Conservation (phyloP, 2,329 filamentous ascomycete species). For the Nigrograna mackinnonii region DNA sequence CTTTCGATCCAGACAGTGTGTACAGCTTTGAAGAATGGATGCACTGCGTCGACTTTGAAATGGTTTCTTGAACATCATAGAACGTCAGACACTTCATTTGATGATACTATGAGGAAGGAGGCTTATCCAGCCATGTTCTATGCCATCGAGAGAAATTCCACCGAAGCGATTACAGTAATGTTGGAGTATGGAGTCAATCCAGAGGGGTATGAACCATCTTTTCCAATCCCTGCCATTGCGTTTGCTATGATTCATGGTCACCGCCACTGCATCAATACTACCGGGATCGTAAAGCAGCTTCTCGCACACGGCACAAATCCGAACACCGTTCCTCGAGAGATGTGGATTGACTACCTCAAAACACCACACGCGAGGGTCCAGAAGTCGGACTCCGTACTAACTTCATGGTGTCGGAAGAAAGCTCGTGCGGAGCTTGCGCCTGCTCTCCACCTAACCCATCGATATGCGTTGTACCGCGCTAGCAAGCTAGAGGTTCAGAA, state of each 20-base stretch:
- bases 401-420: not conserved
- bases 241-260: constrained; percentile 3
- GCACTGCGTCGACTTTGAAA: not conserved
- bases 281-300: not conserved
- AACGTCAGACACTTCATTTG: not conserved
- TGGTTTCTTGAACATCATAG: not conserved
- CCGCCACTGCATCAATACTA: constrained; percentile 1
- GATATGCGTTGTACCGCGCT: not conserved
- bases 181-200: not conserved
- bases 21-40: not conserved
- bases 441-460: constrained; percentile 1
- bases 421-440: not conserved
- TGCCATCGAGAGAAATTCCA: constrained; percentile 1
- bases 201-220: not conserved
- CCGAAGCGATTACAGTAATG: not conserved
- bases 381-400: not conserved
- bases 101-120: not conserved
- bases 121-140: constrained; percentile 6
- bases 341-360: not conserved
- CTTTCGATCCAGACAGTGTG: not conserved
- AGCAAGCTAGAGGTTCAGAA: not conserved
- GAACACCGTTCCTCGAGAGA: not conserved
- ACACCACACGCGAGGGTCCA: not conserved
- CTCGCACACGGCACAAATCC: constrained; percentile 1
- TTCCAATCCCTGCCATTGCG: not conserved